These are phyloP conservation scores for Sequoia sempervirens DNA, from an alignment of 75 land plant genomes.

Conservation along the genomic window DNA sequence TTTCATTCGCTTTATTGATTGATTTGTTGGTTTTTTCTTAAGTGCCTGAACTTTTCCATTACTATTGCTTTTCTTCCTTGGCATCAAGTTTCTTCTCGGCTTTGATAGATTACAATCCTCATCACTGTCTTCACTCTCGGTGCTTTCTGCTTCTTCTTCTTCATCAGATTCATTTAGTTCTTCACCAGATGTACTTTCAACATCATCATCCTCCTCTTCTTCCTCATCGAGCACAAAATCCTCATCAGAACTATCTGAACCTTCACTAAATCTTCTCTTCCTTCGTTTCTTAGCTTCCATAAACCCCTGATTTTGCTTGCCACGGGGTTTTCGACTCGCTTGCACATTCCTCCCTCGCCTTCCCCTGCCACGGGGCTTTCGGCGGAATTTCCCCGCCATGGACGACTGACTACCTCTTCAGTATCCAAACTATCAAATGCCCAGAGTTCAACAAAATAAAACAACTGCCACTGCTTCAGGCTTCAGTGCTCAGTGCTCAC, in stretches of 20 bases:
- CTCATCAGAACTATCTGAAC: constrained; percentile 56
- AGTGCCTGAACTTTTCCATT: constrained; percentile 6
- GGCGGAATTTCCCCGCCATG: not conserved
- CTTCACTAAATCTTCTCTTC: not conserved
- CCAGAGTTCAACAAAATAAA: not conserved
- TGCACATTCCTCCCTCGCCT: not conserved
- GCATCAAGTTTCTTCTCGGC: not conserved
- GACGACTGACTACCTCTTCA: not conserved
- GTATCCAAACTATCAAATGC: not conserved
- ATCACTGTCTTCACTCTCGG: constrained; percentile 13
- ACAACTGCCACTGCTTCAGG: not conserved
- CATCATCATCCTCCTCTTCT: constrained; percentile 29
- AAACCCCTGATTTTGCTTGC: not conserved
- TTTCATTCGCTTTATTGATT: constrained; percentile 13
- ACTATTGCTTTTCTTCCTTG: constrained; percentile 9
- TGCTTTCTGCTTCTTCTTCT: constrained; percentile 9
- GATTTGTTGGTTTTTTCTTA: constrained; percentile 11
- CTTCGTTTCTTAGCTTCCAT: not conserved
- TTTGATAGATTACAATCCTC: not conserved
- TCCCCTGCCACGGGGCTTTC: not conserved
- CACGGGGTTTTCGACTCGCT: not conserved
- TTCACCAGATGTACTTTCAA: not conserved
- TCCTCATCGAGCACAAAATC: constrained; percentile 43
- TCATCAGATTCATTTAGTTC: constrained; percentile 24
- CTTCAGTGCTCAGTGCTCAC: not conserved